Base-by-base conservation (phyloP, 2,329 filamentous ascomycete species). In the Claviceps sp. region DNA sequence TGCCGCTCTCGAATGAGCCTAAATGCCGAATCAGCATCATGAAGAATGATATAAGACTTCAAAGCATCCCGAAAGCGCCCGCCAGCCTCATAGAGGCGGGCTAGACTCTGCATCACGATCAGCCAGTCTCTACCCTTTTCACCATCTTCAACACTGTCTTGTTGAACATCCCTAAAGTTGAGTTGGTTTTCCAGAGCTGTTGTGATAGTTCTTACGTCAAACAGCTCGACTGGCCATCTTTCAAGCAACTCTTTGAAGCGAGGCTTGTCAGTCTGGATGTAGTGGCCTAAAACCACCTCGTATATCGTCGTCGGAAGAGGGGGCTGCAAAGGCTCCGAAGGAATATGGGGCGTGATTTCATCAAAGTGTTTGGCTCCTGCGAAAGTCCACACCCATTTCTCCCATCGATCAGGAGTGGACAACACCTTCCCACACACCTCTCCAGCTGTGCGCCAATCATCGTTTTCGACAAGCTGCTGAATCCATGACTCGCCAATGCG, bases 311-410 rank as follows among this genome's bases (percentile, higher is more conserved):
- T 82, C 0, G 89, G 83, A 13, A 98, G 75, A 0, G 88, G 84
- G 7, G 90, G 90, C 30, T 79, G 79, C 64, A 94, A 76, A n/a
- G 82, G 80, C 50, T 83, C 78, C 1, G 79, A 82, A 0, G 93
- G 93, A 34, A 98, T 87, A 61, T 85, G 83, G 38, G 85, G 78
- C 5, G 87, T 85, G 55, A 98, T 95, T 59, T 95, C 90, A 63
- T 96, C 88, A 60, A 95, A 89, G 62, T 83, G 89, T 57, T 87
- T 79, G 2, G 87, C 85, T 42, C 89, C 85, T 7, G 89, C 88
- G 68, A 98, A 98, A 0, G 81, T 84, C 81, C 87, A 94, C 5
- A 94, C 85, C 89, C 91, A 97, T 61, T 94, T 88, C 69, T 97
- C 90, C 93, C 93, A 98, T 59, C 85, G 75, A 47, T 85, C 76